Conservation (phyloP, 2,329 filamentous ascomycete species). For the Curvularia eragrostidis region DNA sequence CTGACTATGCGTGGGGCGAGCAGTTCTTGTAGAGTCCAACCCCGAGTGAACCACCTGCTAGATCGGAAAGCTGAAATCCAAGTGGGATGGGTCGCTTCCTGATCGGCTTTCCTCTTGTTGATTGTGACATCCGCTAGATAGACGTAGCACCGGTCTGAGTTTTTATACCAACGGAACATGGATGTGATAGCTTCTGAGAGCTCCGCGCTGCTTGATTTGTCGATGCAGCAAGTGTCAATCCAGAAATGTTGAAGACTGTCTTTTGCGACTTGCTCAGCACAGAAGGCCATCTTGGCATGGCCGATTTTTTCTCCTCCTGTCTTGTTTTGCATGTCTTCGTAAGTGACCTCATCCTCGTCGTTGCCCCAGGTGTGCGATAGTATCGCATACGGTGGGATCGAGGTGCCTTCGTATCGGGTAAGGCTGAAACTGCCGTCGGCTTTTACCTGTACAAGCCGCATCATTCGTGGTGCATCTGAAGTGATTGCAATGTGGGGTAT, state of each 20-base stretch:
- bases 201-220: conserved; percentile 22
- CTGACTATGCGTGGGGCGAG: background rate
- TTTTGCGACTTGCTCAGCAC: too few relatives aligned
- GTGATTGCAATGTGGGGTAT: too few relatives aligned
- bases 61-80: background rate
- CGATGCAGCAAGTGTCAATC: conserved; percentile 25
- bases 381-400: conserved; percentile 16
- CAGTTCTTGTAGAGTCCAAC: conserved; percentile 5
- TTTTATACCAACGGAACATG: conserved; percentile 22
- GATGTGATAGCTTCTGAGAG: conserved; percentile 26
- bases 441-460: too few relatives aligned
- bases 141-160: conserved; percentile 14
- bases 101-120: too few relatives aligned
- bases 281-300: background rate
- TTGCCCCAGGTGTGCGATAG: conserved; percentile 24
- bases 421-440: too few relatives aligned
- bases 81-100: background rate
- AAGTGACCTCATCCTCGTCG: conserved; percentile 18
- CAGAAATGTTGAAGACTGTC: background rate
- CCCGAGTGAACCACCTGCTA: background rate
- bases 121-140: conserved; percentile 7
- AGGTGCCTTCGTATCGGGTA: too few relatives aligned
- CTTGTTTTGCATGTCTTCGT: conserved; percentile 13
- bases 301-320: background rate
- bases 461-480: too few relatives aligned